Evolutionary conservation across 2,329 filamentous ascomycete species (phyloP), one percentile per base, ranked within the genome.

Genomic region (Claviceps spartinae): DNA sequence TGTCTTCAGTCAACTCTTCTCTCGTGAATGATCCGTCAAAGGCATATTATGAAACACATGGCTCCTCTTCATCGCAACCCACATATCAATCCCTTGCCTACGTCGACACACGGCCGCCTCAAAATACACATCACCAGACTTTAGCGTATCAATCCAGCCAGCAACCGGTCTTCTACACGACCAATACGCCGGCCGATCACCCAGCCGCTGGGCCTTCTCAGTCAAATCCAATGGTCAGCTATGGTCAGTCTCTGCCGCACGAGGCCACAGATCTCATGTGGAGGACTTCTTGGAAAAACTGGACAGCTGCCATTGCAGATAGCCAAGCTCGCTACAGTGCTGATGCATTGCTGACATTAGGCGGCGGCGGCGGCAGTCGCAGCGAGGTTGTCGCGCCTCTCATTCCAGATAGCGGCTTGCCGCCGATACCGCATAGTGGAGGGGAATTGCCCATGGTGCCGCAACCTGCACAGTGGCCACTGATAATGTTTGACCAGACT

Each of bases 251-350:
- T 63, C n/a, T 58, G 64, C n/a, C 50, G 50, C 58, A 62, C 34
- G 54, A 60, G 6, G 45, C 57, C 0, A 50, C 62, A 5, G 63
- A 65, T n/a, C 61, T 62, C 54, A 61, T 67, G 56, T 69, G 62
- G 66, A 68, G 66, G 7, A 77, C 72, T 54, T 67, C 73, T 0
- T 79, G 76, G 76, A 69, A 75, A 16, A 72, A 78, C 62, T 79
- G 76, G 76, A 73, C 74, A 8, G 67, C 70, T 0, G 73, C 74
- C 50, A 72, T 79, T 30, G 68, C 71, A 37, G 71, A 75, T 56
- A 72, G 63, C 37, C 72, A 75, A 53, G 72, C 76, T 45, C 67
- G 72, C 24, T 77, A 72, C 60, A 72, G 71, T 54, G 74, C 74
- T 30, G 72, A 67, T 46, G 69, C 74, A 14, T 63, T 78, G 13